Percentiles rank a stretch among this genome's conserved stretches.
phyloP scores from a whole-genome alignment of 2,329 filamentous ascomycete genomes.

The Didymella exigua region DNA sequence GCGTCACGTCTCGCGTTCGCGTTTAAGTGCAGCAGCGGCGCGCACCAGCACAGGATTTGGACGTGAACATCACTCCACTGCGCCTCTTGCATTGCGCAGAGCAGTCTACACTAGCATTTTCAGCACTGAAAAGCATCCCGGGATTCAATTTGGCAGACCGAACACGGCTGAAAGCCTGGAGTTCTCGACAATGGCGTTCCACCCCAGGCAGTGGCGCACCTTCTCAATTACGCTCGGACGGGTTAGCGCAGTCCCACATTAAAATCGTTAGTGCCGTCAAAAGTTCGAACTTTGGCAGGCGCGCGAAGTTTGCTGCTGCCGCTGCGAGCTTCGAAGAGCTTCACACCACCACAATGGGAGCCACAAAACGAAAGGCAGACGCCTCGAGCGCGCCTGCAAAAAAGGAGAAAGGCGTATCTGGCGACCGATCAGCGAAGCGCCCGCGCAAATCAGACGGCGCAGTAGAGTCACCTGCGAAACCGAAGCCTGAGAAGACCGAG shows the following conservation, averaged over 20 bases:
- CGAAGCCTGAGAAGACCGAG: slow-evolving; percentile 35
- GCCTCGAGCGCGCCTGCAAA: slow-evolving; percentile 37
- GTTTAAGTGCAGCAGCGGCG: slow-evolving; percentile 26
- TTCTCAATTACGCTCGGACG: neutral
- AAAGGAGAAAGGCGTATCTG: slow-evolving; percentile 35
- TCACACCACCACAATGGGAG: slow-evolving; percentile 47
- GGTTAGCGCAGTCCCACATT: slow-evolving; percentile 23
- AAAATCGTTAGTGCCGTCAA: slow-evolving; percentile 12
- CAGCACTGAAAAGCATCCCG: too few relatives aligned
- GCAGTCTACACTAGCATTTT: neutral
- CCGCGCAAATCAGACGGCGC: slow-evolving; percentile 45
- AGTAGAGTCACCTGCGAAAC: slow-evolving; percentile 32
- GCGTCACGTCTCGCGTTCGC: slow-evolving; percentile 17
- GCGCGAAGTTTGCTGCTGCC: slow-evolving; percentile 17
- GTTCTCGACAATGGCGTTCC: neutral
- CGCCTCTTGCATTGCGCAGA: neutral
- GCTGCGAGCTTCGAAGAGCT: slow-evolving; percentile 17
- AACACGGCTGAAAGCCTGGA: neutral
- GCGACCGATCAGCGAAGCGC: slow-evolving; percentile 45
- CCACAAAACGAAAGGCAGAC: slow-evolving; percentile 55
- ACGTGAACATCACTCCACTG: neutral
- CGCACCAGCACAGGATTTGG: neutral
- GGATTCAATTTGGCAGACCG: neutral
- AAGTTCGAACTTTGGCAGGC: slow-evolving; percentile 24
- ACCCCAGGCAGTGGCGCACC: neutral